A percentile compares a stretch with the other conserved stretches of the same genome.
phyloP scores from a whole-genome alignment of 345 rosid species.

The Litchi chinensis region DNA sequence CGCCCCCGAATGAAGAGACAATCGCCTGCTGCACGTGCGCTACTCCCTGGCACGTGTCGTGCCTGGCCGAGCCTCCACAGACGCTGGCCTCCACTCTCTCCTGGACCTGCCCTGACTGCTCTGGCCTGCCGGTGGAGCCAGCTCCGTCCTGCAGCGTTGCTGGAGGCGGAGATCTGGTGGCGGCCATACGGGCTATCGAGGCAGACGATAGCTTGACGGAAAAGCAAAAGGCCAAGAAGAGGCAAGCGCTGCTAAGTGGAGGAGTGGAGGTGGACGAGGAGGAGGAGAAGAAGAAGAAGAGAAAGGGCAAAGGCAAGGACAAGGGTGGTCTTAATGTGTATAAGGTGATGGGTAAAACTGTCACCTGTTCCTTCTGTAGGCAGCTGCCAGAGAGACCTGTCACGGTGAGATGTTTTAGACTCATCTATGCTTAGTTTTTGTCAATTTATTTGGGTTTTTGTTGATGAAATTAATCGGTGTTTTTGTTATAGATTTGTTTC shows the following conservation, averaged over 20 bases:
- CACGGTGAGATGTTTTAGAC: slow-evolving; percentile 45
- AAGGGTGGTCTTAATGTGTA: slow-evolving; percentile 31
- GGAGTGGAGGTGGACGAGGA: slow-evolving; percentile 16
- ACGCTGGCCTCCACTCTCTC: slow-evolving; percentile 38
- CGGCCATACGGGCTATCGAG: slow-evolving; percentile 57
- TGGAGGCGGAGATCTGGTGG: slow-evolving; percentile 39
- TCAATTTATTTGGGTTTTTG: slow-evolving; percentile 11
- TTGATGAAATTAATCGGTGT: not conserved
- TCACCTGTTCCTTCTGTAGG: slow-evolving; percentile 62
- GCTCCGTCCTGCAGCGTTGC: slow-evolving; percentile 8
- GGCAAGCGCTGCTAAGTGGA: slow-evolving; percentile 60
- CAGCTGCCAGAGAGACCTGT: slow-evolving; percentile 72
- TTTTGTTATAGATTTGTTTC: not conserved
- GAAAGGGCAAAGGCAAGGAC: slow-evolving; percentile 17
- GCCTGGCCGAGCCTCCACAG: slow-evolving; percentile 40
- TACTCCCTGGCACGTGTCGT: slow-evolving; percentile 65
- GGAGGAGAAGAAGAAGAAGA: slow-evolving; percentile 25
- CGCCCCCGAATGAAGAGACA: slow-evolving; percentile 44
- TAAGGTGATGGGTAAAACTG: slow-evolving; percentile 35
- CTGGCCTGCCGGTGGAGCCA: slow-evolving; percentile 12
- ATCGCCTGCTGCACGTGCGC: slow-evolving; percentile 53
- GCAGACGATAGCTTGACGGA: slow-evolving; percentile 47
- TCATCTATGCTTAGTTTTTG: not conserved
- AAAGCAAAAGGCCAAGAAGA: slow-evolving; percentile 52
- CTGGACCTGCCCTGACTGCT: slow-evolving; percentile 67